Percentiles rank a stretch among this genome's conserved stretches.
phyloP scores from a whole-genome alignment of 108 stramenopile species.

The Pseudonitzschia delicatissima region DNA sequence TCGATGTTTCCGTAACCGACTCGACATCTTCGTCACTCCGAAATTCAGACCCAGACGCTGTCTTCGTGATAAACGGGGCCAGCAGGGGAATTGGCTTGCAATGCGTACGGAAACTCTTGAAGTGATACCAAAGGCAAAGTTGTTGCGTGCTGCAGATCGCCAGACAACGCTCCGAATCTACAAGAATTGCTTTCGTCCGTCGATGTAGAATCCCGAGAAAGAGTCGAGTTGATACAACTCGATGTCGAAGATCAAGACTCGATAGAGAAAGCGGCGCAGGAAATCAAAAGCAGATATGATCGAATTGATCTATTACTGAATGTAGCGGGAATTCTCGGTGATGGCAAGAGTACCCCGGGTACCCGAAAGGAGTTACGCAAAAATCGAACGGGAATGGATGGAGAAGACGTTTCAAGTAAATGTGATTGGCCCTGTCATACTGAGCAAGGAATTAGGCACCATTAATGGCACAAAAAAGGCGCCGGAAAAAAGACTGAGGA shows the following conservation, averaged over 20 bases:
- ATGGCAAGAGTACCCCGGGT: conserved; percentile 56
- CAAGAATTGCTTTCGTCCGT: conserved; percentile 21
- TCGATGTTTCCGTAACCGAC: conserved; percentile 25
- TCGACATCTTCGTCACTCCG: conserved; percentile 16
- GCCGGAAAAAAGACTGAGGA: conserved; percentile 15
- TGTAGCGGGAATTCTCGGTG: conserved; percentile 80
- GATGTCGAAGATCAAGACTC: conserved; percentile 69
- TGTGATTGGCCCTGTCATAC: conserved; percentile 75
- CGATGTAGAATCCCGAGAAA: neutral
- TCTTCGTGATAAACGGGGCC: conserved; percentile 75
- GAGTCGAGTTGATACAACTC: conserved; percentile 45
- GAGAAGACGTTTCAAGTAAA: conserved; percentile 71
- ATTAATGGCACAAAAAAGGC: conserved; percentile 43
- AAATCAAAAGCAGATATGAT: conserved; percentile 38
- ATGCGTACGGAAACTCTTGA: conserved; percentile 48
- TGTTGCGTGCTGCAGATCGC: conserved; percentile 74
- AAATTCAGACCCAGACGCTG: conserved; percentile 65
- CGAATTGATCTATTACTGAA: conserved; percentile 76
- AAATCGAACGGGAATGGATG: conserved; percentile 81
- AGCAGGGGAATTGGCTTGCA: conserved; percentile 76
- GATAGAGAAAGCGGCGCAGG: conserved; percentile 43
- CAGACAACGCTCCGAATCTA: conserved; percentile 33
- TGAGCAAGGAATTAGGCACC: conserved; percentile 65
- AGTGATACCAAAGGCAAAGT: conserved; percentile 64
- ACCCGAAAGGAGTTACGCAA: conserved; percentile 72